These are phyloP conservation scores for Picea abies DNA, from an alignment of 83 land plant genomes.

Conservation along the genomic window DNA sequence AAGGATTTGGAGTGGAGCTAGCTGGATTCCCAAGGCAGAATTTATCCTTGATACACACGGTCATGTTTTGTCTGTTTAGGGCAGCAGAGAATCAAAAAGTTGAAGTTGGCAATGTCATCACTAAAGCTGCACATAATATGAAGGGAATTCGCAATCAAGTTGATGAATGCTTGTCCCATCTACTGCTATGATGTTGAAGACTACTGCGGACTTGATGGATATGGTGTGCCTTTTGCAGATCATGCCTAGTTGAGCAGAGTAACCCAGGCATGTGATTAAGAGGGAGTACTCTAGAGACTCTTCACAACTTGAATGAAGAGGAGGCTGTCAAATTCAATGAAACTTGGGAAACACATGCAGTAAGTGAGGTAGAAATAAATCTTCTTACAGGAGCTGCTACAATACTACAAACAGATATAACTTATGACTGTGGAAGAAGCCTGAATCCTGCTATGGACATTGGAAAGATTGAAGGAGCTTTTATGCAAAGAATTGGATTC, in stretches of 20 bases:
- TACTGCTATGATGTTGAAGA: slow-evolving; percentile 81
- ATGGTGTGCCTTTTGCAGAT: slow-evolving; percentile 65
- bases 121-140: slow-evolving; percentile 30
- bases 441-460: slow-evolving; percentile 93
- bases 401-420: slow-evolving; percentile 74
- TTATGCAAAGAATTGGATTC: slow-evolving; percentile 88
- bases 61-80: slow-evolving; percentile 47
- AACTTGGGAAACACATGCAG: no score
- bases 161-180: slow-evolving; percentile 48
- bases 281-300: no score
- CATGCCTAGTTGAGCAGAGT: slow-evolving; percentile 67
- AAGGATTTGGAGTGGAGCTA: slow-evolving; percentile 68
- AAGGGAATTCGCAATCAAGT: background rate
- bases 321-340: no score
- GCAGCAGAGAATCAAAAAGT: slow-evolving; percentile 48
- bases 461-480: slow-evolving; percentile 96
- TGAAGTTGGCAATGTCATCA: slow-evolving; percentile 41
- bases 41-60: slow-evolving; percentile 49
- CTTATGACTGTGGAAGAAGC: slow-evolving; percentile 94
- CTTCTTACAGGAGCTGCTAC: slow-evolving; percentile 80
- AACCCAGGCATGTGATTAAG: slow-evolving; percentile 48
- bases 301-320: no score
- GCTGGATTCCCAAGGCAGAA: slow-evolving; percentile 38
- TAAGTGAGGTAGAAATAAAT: slow-evolving; percentile 79
- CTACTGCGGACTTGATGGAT: slow-evolving; percentile 50